Evolutionary conservation across 345 rosid species (phyloP), one percentile per base, ranked within the genome.

Genomic region (Bruguiera sexangula): DNA sequence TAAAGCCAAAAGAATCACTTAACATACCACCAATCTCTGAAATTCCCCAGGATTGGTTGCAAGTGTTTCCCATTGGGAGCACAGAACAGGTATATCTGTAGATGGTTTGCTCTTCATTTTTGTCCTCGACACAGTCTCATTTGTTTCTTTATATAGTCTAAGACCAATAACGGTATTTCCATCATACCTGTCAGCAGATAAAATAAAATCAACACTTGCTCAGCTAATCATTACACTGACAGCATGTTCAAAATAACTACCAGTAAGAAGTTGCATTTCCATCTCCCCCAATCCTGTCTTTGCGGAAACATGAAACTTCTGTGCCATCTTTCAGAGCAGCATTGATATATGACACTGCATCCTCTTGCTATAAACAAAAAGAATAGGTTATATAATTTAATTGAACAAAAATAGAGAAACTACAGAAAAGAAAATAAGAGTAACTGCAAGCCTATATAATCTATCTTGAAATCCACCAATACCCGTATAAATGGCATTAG

Each of bases 21-120:
- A 54, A 58, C 87, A 80, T 83, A 91, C 98, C 67, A 81, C 84
- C 63, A 82, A 81, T 69, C 36, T 74, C 15, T 60, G 73, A 81
- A 89, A 91, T 82, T 88, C 96, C 56, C 83, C 78, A 5, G 88
- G 89, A 81, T 80, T 86, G 53, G 93, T 87, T 59, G 98, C 96
- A 76, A 91, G 74, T 56, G 88, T 93, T 85, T 89, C 89, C 98
- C 97, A 91, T 34, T 67, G 73, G 71, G 69, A 64, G 73, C 55
- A 69, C 39, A 73, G 32, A 51, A 69, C 50, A 11, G 82, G 76
- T 60, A 48, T 21, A 75, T 55, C 63, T 72, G 62, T 73, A 78
- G 67, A 53, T 43, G 77, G 75, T 76, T 74, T 80, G 39, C 78
- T 80, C 74, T 62, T 82, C 31, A 16, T 24, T 73, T 80, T 85